Percentiles rank a stretch among this genome's conserved stretches.
Evolutionary conservation across 176 grass and related monocot species (phyloP).

Genomic region (barley (Hordeum vulgare)): MorexV3_pseudomolecules_assembly NC_058520.1:612142322-612142821

Average conservation of each 20-base stretch:
- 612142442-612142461: slow-evolving; percentile 80
- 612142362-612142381: neutral
- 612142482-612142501: slow-evolving; percentile 75
- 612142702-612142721: slow-evolving; percentile 61
- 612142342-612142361: neutral
- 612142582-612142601: slow-evolving; percentile 95
- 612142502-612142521: slow-evolving; percentile 85
- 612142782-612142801: slow-evolving; percentile 9
- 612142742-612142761: slow-evolving; percentile 88
- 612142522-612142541: slow-evolving; percentile 98
- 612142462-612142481: slow-evolving; percentile 57
- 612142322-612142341: neutral
- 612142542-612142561: slow-evolving; percentile 90
- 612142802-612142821: neutral
- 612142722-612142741: slow-evolving; percentile 77
- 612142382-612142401: neutral
- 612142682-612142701: slow-evolving; percentile 51
- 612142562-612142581: slow-evolving; percentile 94
- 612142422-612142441: slow-evolving; percentile 24
- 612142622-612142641: slow-evolving; percentile 82
- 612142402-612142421: neutral
- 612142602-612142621: slow-evolving; percentile 82
- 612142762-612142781: slow-evolving; percentile 72
- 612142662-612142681: slow-evolving; percentile 49
- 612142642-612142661: slow-evolving; percentile 58